Evolutionary conservation across 2,329 filamentous ascomycete species (phyloP).

Genomic region (Pseudocercospora fuligena): DNA sequence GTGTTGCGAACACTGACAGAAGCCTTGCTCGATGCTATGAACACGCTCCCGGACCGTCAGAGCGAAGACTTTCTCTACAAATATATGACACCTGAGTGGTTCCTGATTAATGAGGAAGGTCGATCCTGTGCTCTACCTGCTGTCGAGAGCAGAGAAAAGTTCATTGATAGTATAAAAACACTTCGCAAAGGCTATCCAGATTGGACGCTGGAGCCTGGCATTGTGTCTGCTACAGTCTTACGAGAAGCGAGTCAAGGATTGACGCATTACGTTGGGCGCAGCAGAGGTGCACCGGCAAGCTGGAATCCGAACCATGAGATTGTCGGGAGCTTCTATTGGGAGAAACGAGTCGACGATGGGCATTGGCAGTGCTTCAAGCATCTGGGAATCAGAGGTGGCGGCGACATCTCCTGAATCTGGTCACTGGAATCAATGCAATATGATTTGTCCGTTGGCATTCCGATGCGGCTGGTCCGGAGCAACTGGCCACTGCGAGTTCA

Average conservation of each 20-base stretch:
- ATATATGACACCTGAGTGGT: slow-evolving; percentile 9
- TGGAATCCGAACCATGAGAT: slow-evolving; percentile 4
- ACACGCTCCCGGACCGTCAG: neutral
- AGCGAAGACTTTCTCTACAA: slow-evolving; percentile 1
- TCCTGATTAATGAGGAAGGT: slow-evolving; percentile 4
- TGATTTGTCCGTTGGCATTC: too few relatives aligned
- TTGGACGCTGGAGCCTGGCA: slow-evolving; percentile 1
- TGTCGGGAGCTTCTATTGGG: slow-evolving; percentile 6
- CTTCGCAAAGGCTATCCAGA: neutral
- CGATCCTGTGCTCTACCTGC: neutral
- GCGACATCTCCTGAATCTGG: neutral
- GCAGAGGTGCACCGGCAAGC: neutral
- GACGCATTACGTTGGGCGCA: neutral
- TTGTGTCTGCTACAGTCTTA: neutral
- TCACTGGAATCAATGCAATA: too few relatives aligned
- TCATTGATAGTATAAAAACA: neutral
- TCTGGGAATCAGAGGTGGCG: neutral
- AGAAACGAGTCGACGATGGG: slow-evolving; percentile 1
- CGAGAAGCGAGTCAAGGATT: neutral
- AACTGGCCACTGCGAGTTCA: too few relatives aligned
- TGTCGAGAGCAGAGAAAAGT: neutral
- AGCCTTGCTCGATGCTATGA: slow-evolving; percentile 1
- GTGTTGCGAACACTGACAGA: neutral
- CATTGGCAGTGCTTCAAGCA: neutral
- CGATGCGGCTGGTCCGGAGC: too few relatives aligned